These are phyloP conservation scores for Sanghuangporus sanghuang DNA, from an alignment of 1,284 basidiomycete genomes.

Conservation along the genomic window DNA sequence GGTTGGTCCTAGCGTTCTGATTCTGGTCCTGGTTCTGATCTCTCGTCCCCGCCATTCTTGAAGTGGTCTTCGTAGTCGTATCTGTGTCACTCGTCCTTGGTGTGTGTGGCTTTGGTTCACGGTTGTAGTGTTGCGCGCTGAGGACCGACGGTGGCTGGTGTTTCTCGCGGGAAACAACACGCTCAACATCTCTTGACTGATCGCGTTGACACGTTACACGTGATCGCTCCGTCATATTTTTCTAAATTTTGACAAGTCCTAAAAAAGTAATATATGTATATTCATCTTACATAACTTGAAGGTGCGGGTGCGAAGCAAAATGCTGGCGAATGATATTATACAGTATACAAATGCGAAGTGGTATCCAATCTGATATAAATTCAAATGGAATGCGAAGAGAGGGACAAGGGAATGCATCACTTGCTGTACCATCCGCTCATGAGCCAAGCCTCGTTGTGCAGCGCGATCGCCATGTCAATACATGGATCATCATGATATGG, in stretches of 20 bases:
- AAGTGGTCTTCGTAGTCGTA: neutral
- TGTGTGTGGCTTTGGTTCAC: neutral
- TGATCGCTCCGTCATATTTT: neutral
- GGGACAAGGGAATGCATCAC: neutral
- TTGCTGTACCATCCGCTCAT: conserved; percentile 19
- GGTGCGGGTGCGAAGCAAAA: neutral
- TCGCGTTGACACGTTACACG: neutral
- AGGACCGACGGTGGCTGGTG: neutral
- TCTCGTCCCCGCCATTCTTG: neutral
- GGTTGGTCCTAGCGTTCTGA: neutral
- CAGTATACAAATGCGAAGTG: neutral
- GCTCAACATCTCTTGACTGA: neutral
- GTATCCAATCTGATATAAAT: neutral
- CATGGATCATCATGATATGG: conserved; percentile 9
- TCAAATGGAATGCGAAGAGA: neutral
- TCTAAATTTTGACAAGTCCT: neutral
- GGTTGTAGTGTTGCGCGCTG: neutral
- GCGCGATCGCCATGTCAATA: conserved; percentile 16
- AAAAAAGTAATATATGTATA: neutral
- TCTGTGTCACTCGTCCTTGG: neutral
- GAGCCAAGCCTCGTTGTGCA: conserved; percentile 19
- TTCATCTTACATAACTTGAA: neutral
- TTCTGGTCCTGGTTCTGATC: neutral
- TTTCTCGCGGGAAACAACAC: neutral
- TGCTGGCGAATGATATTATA: neutral